Evolutionary conservation across 2,329 filamentous ascomycete genomes (phyloP).

Genomic region (Colletotrichum lini): DNA sequence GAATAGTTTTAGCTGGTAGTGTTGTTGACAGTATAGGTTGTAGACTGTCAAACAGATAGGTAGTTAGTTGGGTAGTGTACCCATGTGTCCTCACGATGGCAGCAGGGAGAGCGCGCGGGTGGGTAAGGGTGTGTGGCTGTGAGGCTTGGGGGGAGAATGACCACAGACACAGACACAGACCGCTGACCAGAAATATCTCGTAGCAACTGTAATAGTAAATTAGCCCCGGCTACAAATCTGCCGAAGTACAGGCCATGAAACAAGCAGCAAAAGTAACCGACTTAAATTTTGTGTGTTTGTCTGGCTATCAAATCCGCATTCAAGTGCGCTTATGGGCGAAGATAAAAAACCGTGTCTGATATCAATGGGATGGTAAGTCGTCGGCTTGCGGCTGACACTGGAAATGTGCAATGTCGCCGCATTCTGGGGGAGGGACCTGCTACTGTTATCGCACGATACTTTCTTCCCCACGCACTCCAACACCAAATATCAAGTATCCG

Average conservation of each 20-base stretch:
- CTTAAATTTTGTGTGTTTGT: not conserved
- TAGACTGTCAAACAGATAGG: no score
- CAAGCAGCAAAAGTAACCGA: no score
- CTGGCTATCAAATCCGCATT: no score
- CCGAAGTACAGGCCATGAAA: not conserved
- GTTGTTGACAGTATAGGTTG: no score
- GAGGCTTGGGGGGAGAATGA: conserved; percentile 22
- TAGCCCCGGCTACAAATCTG: conserved; percentile 12
- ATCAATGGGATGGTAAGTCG: conserved; percentile 27
- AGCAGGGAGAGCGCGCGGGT: not conserved
- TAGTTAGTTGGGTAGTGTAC: no score
- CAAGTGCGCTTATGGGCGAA: not conserved
- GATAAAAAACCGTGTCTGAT: conserved; percentile 13
- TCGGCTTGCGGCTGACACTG: conserved; percentile 38
- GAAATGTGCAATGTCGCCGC: conserved; percentile 38
- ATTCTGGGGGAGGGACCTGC: conserved; percentile 23
- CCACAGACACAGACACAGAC: no score
- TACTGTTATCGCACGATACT: conserved; percentile 9
- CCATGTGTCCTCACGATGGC: not conserved
- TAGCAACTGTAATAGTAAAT: conserved; percentile 3
- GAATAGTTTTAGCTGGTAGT: no score
- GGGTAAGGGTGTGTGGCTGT: conserved; percentile 32
- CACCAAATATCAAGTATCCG: not conserved
- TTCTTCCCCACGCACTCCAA: accelerated
- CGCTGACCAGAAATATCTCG: not conserved